A percentile compares a stretch with the other conserved stretches of the same genome.
Conservation (phyloP, 2,329 filamentous ascomycete species). For the Macrophomina phaseolina region DNA sequence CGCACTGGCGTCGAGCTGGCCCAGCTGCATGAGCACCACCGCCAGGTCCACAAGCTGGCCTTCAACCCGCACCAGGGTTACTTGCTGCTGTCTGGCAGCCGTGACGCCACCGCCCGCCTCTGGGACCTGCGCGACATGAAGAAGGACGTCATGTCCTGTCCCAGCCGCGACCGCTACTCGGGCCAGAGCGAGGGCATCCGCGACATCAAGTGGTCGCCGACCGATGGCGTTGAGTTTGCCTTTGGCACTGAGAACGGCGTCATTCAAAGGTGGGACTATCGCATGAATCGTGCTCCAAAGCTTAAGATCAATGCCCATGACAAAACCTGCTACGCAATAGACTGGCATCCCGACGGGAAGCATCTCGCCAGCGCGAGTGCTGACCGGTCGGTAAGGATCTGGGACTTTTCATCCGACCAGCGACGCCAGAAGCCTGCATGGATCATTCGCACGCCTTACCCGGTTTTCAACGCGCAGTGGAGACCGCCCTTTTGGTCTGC, state of each 20-base stretch:
- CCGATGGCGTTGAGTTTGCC: conserved; percentile 66
- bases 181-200: conserved; percentile 66
- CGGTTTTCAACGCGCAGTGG: conserved; percentile 68
- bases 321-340: conserved; percentile 64
- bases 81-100: conserved; percentile 67
- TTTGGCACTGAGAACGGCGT: conserved; percentile 68
- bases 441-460: conserved; percentile 65
- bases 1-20: conserved; percentile 65
- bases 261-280: conserved; percentile 69
- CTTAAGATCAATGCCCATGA: conserved; percentile 68
- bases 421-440: conserved; percentile 65
- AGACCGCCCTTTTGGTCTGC: conserved; percentile 63
- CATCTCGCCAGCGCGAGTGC: conserved; percentile 67
- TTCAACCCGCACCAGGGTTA: conserved; percentile 68
- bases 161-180: conserved; percentile 60
- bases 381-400: conserved; percentile 67
- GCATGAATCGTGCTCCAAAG: conserved; percentile 61
- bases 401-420: conserved; percentile 65
- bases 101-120: conserved; percentile 67
- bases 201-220: conserved; percentile 70
- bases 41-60: conserved; percentile 69
- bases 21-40: conserved; percentile 67
- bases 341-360: conserved; percentile 72
- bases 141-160: conserved; percentile 57
- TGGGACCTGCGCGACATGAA: conserved; percentile 67